A percentile compares a stretch with the other conserved stretches of the same genome.
phyloP scores from a whole-genome alignment of 345 rosid genomes.

The Sisymbrium altissimum region DNA sequence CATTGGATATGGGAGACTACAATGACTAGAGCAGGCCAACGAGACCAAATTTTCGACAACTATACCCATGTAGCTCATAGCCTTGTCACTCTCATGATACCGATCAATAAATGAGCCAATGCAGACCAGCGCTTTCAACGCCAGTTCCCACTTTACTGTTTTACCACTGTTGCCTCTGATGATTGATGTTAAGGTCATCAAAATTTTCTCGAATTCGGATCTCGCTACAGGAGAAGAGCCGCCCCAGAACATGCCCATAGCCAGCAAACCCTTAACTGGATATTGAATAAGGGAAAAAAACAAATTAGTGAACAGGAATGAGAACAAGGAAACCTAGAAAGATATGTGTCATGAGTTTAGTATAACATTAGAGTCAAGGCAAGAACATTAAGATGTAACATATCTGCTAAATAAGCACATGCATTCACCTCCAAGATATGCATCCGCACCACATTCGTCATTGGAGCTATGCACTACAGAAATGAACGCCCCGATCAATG shows the following conservation, averaged over 20 bases:
- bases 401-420: slow-evolving; percentile 28
- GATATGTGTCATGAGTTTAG: background rate
- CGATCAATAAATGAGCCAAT: slow-evolving; percentile 63
- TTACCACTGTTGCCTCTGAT: slow-evolving; percentile 41
- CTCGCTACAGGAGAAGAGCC: slow-evolving; percentile 46
- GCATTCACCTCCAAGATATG: slow-evolving; percentile 67
- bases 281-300: slow-evolving; percentile 14
- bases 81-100: slow-evolving; percentile 52
- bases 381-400: background rate
- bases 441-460: slow-evolving; percentile 34
- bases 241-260: slow-evolving; percentile 59
- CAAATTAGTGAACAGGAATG: background rate
- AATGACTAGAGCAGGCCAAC: slow-evolving; percentile 42
- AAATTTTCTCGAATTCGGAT: slow-evolving; percentile 59
- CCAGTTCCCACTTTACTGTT: slow-evolving; percentile 56
- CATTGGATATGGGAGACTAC: slow-evolving; percentile 48
- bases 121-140: slow-evolving; percentile 63
- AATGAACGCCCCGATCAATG: slow-evolving; percentile 47
- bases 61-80: slow-evolving; percentile 48
- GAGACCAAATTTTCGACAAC: slow-evolving; percentile 60
- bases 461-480: slow-evolving; percentile 31
- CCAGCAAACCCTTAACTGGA: slow-evolving; percentile 86
- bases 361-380: background rate
- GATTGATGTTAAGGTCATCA: slow-evolving; percentile 53
- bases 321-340: slow-evolving; percentile 1